Percentiles rank a stretch among this genome's conserved stretches.
These are phyloP conservation scores for Mortierella hygrophila DNA, from an alignment of 192 early-diverging fungal species.

Conservation along the genomic window DNA sequence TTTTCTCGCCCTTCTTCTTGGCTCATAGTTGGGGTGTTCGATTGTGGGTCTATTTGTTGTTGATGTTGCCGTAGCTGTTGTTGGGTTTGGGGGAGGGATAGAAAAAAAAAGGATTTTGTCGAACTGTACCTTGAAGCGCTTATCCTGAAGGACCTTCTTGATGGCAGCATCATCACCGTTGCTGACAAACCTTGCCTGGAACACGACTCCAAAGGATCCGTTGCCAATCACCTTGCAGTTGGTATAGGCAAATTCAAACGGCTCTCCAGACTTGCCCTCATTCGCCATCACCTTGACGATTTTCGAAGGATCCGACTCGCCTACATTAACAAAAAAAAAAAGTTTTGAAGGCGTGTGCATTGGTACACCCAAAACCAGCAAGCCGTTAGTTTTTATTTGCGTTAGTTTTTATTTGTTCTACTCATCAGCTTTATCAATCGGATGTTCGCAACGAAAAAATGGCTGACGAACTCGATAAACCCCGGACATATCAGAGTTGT, in stretches of 20 bases:
- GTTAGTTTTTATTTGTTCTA: not conserved
- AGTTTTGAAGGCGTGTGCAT: not conserved
- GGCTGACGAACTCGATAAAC: not conserved
- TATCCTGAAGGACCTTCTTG: constrained; percentile 99
- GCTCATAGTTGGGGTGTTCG: no score
- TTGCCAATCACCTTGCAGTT: constrained; percentile 96
- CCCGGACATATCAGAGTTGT: not conserved
- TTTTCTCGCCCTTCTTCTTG: not conserved
- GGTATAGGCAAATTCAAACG: constrained; percentile 90
- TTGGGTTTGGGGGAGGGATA: not conserved
- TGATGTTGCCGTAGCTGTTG: not conserved
- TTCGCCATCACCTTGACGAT: constrained; percentile 84
- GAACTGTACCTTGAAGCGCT: constrained; percentile 90
- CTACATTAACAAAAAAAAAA: constrained; percentile 13
- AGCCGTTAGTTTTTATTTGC: not conserved
- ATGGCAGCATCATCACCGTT: constrained; percentile 89
- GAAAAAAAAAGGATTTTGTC: not conserved
- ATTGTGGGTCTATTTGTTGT: not conserved
- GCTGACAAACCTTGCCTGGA: constrained; percentile 89
- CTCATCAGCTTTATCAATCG: not conserved
- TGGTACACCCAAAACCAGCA: no score
- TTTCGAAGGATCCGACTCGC: constrained; percentile 72
- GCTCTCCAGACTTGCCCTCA: constrained; percentile 88
- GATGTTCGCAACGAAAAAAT: not conserved
- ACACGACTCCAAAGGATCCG: constrained; percentile 98